A percentile compares a stretch with the other conserved stretches of the same genome.
phyloP scores from a whole-genome alignment of 345 rosid species.

The Populus euphratica region DNA sequence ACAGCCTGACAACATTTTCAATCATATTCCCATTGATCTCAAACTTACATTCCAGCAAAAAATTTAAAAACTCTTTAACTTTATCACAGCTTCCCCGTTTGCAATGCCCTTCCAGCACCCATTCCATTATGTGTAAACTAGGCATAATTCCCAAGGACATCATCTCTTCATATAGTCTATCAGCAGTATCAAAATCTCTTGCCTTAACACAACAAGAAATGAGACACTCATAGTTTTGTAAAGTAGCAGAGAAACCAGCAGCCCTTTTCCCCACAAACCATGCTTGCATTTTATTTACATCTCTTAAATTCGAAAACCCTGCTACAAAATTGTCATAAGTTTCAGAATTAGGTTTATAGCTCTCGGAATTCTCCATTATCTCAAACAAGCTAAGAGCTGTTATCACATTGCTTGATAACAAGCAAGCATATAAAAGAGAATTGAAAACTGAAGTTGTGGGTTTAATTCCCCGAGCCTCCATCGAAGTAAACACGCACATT shows the following conservation, averaged over 20 bases:
- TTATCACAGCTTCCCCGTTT: slow-evolving; percentile 12
- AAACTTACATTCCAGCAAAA: slow-evolving; percentile 23
- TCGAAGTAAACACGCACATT: slow-evolving; percentile 31
- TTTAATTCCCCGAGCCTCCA: slow-evolving; percentile 38
- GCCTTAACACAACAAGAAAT: slow-evolving; percentile 23
- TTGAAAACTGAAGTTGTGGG: slow-evolving; percentile 32
- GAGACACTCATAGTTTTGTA: slow-evolving; percentile 31
- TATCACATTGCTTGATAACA: slow-evolving; percentile 9
- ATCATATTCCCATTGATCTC: slow-evolving; percentile 26
- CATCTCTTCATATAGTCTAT: slow-evolving; percentile 26
- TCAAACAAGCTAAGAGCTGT: slow-evolving; percentile 38
- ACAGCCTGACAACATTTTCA: slow-evolving; percentile 23
- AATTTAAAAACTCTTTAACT: slow-evolving; percentile 24
- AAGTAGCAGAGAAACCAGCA: slow-evolving; percentile 28
- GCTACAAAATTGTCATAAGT: slow-evolving; percentile 34
- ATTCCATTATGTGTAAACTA: slow-evolving; percentile 23
- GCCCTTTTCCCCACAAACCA: slow-evolving; percentile 34
- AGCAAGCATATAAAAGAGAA: slow-evolving; percentile 30
- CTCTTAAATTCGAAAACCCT: slow-evolving; percentile 31
- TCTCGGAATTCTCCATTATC: slow-evolving; percentile 36
- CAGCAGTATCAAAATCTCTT: slow-evolving; percentile 30
- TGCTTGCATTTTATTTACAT: slow-evolving; percentile 22
- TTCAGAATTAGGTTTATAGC: slow-evolving; percentile 22
- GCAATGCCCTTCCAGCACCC: slow-evolving; percentile 28
- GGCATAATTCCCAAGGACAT: slow-evolving; percentile 22